Base-by-base conservation (phyloP, 345 rosid genomes). In the Trapa incisa region DNA sequence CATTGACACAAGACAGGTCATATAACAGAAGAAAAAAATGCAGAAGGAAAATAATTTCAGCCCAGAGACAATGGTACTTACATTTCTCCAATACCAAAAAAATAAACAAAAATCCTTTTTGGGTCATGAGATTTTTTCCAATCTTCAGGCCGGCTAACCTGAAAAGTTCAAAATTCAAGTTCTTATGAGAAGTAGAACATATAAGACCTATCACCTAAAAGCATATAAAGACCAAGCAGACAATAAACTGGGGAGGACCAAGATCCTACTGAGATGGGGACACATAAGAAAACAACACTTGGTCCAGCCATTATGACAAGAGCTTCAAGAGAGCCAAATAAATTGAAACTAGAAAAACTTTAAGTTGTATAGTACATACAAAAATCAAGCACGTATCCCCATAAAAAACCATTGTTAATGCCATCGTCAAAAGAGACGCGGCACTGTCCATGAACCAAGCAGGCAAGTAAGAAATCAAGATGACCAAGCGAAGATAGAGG, bases 81-180 rank as follows among this genome's bases (percentile, higher is more conserved):
- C 98, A 93, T 90, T 81, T 93, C 98, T 71, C 82, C 71, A 39
- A 97, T 93, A 76, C 98, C 98, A 37, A 85, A 93, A 74, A 90
- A 93, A 41, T 80, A 77, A 70, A 90, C 96, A 76, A 93, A 93
- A 73, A 82, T 76, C 75, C 87, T 93, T 80, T 83, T 90, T 41
- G 92, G 92, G 73, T 93, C 97, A 43, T 85, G 86, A 48, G 73
- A 75, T 37, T 70, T 80, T 45, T 86, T 71, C 94, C 92, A 90
- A 65, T 93, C 96, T 78, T 93, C 94, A 57, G 96, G 90, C 66
- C 79, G 86, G 75, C 94, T 69, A 47, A 93, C 80, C 98, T 93
- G 94, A 81, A 83, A 81, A 68, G 56, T 15, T 36, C 58, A 61
- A 61, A 56, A 50, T 33, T 0, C 32, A 66, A 47, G 36, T 16